Evolutionary conservation across 2,329 filamentous ascomycete genomes (phyloP).

Genomic region (Fusarium subtropicale): DNA sequence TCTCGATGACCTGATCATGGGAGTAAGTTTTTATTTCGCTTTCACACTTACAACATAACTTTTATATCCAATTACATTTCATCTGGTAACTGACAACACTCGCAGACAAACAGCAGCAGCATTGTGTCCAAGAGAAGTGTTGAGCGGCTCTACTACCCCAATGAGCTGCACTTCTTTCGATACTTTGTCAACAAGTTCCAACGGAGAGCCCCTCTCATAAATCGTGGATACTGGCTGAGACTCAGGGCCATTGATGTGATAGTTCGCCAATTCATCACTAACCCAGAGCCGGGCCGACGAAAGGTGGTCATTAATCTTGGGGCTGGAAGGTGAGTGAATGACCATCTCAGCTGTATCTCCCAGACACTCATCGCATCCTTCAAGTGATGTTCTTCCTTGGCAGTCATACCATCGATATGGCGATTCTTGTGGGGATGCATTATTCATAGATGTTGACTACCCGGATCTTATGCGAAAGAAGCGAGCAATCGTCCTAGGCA

Average conservation of each 20-base stretch:
- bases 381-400: constrained; percentile 87
- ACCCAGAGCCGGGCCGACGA: constrained; percentile 59
- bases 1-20: constrained; percentile 67
- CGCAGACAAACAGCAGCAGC: constrained; percentile 86
- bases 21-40: constrained; percentile 55
- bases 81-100: constrained; percentile 6
- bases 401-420: constrained; percentile 78
- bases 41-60: neutral
- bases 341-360: neutral
- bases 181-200: constrained; percentile 89
- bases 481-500: constrained; percentile 72
- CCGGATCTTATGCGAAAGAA: constrained; percentile 83
- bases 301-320: constrained; percentile 88
- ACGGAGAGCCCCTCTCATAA: constrained; percentile 87
- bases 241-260: constrained; percentile 84
- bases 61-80: neutral
- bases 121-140: constrained; percentile 94
- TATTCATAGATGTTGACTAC: constrained; percentile 89
- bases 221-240: constrained; percentile 88
- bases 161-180: constrained; percentile 85
- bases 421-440: constrained; percentile 65
- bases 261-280: constrained; percentile 77
- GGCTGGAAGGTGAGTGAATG: constrained; percentile 81
- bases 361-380: constrained; percentile 10
- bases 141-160: constrained; percentile 84